Evolutionary conservation across 495 filamentous ascomycete genomes (phyloP).

Genomic region (Cladorrhinum samala): DNA sequence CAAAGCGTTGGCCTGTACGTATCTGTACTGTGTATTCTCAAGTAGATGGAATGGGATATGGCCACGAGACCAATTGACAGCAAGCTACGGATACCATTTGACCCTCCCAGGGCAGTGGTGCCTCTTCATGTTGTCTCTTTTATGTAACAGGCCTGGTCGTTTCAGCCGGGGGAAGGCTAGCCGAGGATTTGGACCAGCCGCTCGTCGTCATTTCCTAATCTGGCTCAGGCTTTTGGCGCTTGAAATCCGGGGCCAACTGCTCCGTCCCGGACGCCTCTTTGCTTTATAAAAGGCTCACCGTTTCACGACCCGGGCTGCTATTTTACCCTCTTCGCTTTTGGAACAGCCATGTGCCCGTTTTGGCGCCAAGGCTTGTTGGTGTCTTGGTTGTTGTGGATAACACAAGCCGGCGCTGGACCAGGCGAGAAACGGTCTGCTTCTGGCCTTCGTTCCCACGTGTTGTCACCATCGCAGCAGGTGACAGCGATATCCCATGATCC

Average conservation of each 20-base stretch:
- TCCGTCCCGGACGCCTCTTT: no score
- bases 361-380: not conserved
- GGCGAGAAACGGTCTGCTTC: not conserved
- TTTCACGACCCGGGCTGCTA: not conserved
- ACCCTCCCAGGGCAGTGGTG: not conserved
- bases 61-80: conserved; percentile 10
- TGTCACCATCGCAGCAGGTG: conserved; percentile 4
- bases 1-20: no score
- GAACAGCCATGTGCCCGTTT: no score
- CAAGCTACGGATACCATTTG: no score
- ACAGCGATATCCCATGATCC: conserved; percentile 7
- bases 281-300: not conserved
- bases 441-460: not conserved
- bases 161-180: not conserved
- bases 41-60: no score
- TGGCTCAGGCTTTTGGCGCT: no score
- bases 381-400: no score
- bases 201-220: no score
- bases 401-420: no score
- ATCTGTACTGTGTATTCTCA: no score
- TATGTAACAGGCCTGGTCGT: not conserved
- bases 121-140: not conserved
- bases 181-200: not conserved
- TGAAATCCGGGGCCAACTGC: no score
- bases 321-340: not conserved